Evolutionary conservation across 441 rosid genomes (phyloP).

Genomic region (Pelargonium hybrid): DNA sequence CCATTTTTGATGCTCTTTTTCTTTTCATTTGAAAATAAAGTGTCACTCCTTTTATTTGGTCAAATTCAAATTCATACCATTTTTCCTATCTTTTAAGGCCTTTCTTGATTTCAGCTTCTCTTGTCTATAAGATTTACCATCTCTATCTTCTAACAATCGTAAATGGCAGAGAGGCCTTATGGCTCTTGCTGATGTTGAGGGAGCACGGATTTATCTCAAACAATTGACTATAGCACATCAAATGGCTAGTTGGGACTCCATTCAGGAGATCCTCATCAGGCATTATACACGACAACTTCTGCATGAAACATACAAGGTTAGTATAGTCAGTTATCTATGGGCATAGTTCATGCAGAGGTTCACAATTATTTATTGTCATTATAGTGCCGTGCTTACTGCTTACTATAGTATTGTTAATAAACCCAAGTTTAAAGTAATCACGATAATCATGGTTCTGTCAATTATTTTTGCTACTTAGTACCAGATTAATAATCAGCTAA

Average conservation of each 20-base stretch:
- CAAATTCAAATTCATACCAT: not conserved
- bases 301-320: constrained; percentile 96
- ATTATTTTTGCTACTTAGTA: too few species aligned
- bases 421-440: not conserved
- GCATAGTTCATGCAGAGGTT: not conserved
- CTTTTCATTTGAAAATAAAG: not conserved
- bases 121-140: not conserved
- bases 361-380: not conserved
- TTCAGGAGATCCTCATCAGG: constrained; percentile 75
- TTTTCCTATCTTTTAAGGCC: not conserved
- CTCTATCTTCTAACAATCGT: constrained; percentile 1
- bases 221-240: constrained; percentile 72
- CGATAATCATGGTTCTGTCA: not conserved
- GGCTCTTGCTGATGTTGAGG: constrained; percentile 98
- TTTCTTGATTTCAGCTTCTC: not conserved
- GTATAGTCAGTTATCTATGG: constrained; percentile 1
- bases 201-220: constrained; percentile 83
- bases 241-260: constrained; percentile 89
- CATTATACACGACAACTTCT: constrained; percentile 83
- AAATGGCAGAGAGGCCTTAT: constrained; percentile 75
- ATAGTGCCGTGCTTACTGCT: not conserved
- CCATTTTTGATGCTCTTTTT: not conserved
- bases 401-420: not conserved
- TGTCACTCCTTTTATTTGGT: not conserved
- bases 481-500: too few species aligned